Base-by-base conservation (phyloP, 306 rosid species). In the Prunus mongolica region DNA sequence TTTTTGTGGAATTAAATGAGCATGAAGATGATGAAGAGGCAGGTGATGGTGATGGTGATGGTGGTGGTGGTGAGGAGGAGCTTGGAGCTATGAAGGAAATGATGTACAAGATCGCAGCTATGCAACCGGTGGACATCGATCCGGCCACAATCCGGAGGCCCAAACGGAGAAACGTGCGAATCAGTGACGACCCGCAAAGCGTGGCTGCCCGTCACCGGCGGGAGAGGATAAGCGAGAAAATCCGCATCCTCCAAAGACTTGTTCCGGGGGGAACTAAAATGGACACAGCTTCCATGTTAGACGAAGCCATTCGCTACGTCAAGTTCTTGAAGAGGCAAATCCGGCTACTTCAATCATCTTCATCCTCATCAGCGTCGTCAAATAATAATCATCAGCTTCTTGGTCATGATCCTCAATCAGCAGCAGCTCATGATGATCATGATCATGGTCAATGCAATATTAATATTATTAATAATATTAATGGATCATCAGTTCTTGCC, bases 121-220 rank as follows among this genome's bases (percentile, higher is more conserved):
- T 94, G 98, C 98, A 94, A 65, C 98, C 98, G 0, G 98, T 94
- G 84, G 97, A 94, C 67, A 90, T 94, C 20, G 98, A 94, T 79
- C 98, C 97, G 0, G 84, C 95, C 56, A 83, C 92, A 2, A 87
- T 94, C 61, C 82, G 89, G 9, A 90, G 79, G 80, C 98, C 98
- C 0, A 92, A 86, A 63, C 67, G 98, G 38, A 41, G 96, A 67
- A 94, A 94, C 65, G 98, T 94, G 2, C 83, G 98, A n/a, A 92
- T 94, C 65, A 94, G 98, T 34, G 96, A 92, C 1, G 98, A 95
- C 52, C 98, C 98, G 0, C 97, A 92, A 58, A 95, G 98, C 61
- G 91, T 92, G 3, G 98, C 98, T 0, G 98, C 98, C 2, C 91
- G 98, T 50, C 97, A 85, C 74, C 58, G 98, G 38, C 67, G 98